Percentiles rank a stretch among this genome's conserved stretches.
Conservation (phyloP, 192 early-diverging fungal species). For the Rhizophagus prolifer region DNA sequence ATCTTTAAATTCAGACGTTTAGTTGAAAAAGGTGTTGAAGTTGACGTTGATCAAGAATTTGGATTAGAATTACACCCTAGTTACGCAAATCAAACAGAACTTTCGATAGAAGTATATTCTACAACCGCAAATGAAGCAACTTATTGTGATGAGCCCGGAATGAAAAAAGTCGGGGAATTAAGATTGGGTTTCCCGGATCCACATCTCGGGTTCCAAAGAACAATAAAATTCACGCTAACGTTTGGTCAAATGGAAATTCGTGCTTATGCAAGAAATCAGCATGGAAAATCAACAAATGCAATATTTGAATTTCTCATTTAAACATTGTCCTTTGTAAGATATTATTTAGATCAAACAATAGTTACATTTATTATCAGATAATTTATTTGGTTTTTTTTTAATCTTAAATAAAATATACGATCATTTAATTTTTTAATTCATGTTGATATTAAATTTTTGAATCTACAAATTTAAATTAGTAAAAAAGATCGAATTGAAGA, state of each 20-base stretch:
- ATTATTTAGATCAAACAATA: too few species aligned
- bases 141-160: slow-evolving; percentile 14
- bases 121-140: not conserved
- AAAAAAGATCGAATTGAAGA: too few species aligned
- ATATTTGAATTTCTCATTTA: not conserved
- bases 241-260: slow-evolving; percentile 23
- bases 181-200: slow-evolving; percentile 15
- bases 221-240: not conserved
- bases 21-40: not conserved
- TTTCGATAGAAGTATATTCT: not conserved
- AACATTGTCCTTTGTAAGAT: not conserved
- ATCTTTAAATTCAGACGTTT: not conserved
- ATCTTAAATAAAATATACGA: too few species aligned
- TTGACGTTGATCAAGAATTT: slow-evolving; percentile 15
- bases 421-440: too few species aligned
- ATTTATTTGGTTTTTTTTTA: too few species aligned
- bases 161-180: slow-evolving; percentile 10
- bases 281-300: not conserved
- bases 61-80: slow-evolving; percentile 5
- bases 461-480: too few species aligned
- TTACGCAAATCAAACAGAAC: not conserved
- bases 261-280: slow-evolving; percentile 1
- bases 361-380: too few species aligned
- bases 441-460: too few species aligned
- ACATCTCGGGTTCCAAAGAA: slow-evolving; percentile 9